Base-by-base conservation (phyloP, 768 basidiomycete species). In the Rhizopogon salebrosus region DNA sequence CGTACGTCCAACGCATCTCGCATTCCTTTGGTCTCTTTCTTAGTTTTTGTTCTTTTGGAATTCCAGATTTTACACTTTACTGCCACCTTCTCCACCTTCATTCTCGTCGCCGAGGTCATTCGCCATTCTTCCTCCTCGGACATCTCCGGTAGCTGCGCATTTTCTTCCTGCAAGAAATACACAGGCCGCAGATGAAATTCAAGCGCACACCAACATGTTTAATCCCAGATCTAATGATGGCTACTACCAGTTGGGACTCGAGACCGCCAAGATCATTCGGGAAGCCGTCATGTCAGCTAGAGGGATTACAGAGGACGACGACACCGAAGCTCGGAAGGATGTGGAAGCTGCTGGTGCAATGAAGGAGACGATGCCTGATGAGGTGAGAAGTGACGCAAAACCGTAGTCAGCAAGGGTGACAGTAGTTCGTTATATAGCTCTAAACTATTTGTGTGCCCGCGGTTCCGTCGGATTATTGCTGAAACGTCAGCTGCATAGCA, bases 121-220 rank as follows among this genome's bases (percentile, higher is more conserved):
- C 66, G 78, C 87, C 35, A 75, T 92, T 35, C 74, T 93, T 3
- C 94, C 94, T 2, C 67, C 72, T 41, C 63, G 74, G 22, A 69
- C 72, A 26, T 73, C 80, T 16, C 72, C 73, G 22, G 68, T 76
- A 41, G 73, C 72, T 49, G 56, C 75, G 5, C 75, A 80, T 62
- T 95, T 91, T 63, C 55, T 78, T 11, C 78, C 85, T 16, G 79
- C 83, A 2, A 74, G 72, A 27, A 97, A 95, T 59, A 77, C 72
- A 3, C 64, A 85, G 23, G 87, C 85, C 0, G 54, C 75, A 22
- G 87, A 93, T 62, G 93, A 95, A 67, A 70, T 95, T 8, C 75
- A 85, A 54, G 93, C 91, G 6, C 94, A 98, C 64, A 89, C 82
- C 34, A 85, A 85, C 31, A 95, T 98, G 88, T 98, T 97, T 69